Conservation (phyloP, 768 basidiomycete species). For the Daedalea quercina region DNA sequence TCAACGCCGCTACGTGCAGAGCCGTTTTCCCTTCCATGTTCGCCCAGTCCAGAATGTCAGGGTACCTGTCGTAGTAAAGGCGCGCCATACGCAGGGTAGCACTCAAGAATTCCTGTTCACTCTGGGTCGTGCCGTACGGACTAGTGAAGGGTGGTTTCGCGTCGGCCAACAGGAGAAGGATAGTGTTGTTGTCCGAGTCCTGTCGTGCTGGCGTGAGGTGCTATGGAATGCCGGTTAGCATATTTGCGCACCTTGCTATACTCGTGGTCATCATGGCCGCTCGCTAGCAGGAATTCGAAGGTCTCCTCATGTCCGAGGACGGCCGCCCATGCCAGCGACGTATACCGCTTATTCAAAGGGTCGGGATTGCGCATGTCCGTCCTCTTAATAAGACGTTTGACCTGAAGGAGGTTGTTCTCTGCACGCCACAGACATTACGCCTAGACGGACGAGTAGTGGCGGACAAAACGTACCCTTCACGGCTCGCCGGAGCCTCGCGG, state of each 20-base stretch:
- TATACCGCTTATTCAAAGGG: conserved; percentile 64
- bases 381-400: conserved; percentile 78
- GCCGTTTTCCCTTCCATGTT: conserved; percentile 88
- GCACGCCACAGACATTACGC: conserved; percentile 3
- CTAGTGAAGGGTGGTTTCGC: conserved; percentile 47
- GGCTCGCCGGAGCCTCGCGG: conserved; percentile 67
- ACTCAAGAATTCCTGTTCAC: conserved; percentile 56
- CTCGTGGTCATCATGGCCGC: conserved; percentile 91
- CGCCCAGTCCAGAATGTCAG: conserved; percentile 88
- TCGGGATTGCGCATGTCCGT: conserved; percentile 93
- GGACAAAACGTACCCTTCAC: conserved; percentile 55
- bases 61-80: conserved; percentile 80
- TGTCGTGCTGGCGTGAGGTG: conserved; percentile 22
- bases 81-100: conserved; percentile 83
- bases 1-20: conserved; percentile 79
- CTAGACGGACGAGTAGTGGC: neutral
- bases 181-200: conserved; percentile 92
- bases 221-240: neutral
- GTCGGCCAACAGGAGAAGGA: conserved; percentile 90
- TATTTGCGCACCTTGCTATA: conserved; percentile 66
- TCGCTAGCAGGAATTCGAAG: conserved; percentile 82
- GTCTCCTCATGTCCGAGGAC: conserved; percentile 86
- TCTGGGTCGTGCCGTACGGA: conserved; percentile 39
- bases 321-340: conserved; percentile 89
- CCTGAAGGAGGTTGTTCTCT: conserved; percentile 95